These are phyloP conservation scores for Crithidia sp. DNA, from an alignment of 208 protist species.

Conservation along the genomic window DNA sequence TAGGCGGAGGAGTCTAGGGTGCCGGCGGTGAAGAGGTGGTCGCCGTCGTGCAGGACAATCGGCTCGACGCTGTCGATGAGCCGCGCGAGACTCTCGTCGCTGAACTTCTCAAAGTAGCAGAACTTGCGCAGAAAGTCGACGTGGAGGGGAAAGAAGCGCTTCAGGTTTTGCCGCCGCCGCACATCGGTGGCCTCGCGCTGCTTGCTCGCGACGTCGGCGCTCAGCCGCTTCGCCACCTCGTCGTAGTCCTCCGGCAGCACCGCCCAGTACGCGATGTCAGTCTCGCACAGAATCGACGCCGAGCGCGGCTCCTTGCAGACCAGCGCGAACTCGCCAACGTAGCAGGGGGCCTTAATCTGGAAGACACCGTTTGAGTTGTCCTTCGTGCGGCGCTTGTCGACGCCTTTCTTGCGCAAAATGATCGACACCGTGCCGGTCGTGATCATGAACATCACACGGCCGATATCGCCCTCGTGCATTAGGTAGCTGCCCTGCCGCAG, in stretches of 20 bases:
- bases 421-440: slow-evolving; percentile 72
- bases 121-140: slow-evolving; percentile 81
- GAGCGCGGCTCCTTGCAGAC: slow-evolving; percentile 89
- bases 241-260: slow-evolving; percentile 86
- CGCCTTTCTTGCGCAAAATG: slow-evolving; percentile 69
- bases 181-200: slow-evolving; percentile 88
- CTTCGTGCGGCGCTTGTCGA: slow-evolving; percentile 76
- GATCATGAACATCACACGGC: slow-evolving; percentile 90
- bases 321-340: slow-evolving; percentile 89
- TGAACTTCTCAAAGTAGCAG: slow-evolving; percentile 81
- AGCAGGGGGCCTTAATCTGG: slow-evolving; percentile 78
- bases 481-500: slow-evolving; percentile 70
- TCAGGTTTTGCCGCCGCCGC: slow-evolving; percentile 77
- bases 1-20: slow-evolving; percentile 81
- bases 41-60: slow-evolving; percentile 84
- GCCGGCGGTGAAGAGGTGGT: slow-evolving; percentile 63
- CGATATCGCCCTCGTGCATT: slow-evolving; percentile 91
- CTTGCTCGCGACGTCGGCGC: slow-evolving; percentile 75
- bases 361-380: slow-evolving; percentile 78
- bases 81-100: slow-evolving; percentile 48
- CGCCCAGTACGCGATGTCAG: slow-evolving; percentile 82
- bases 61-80: slow-evolving; percentile 78
- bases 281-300: slow-evolving; percentile 87
- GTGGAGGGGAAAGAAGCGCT: slow-evolving; percentile 81
- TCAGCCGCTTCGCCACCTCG: slow-evolving; percentile 72